Conservation (phyloP, 768 basidiomycete genomes). For the Boletus fagicola region DNA sequence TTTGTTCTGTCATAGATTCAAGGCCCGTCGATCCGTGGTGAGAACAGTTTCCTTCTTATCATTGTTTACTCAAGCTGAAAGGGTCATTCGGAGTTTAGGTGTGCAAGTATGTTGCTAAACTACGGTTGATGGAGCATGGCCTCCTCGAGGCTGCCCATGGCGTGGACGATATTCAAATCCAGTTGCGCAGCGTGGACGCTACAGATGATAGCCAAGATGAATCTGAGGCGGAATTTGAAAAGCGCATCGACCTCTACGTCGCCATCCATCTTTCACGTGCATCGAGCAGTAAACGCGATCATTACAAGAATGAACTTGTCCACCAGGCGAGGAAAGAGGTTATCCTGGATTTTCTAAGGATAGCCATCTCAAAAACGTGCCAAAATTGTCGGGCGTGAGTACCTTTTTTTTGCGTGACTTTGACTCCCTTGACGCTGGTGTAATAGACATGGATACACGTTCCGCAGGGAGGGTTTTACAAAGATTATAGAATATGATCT, state of each 20-base stretch:
- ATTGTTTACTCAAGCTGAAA: conserved; percentile 8
- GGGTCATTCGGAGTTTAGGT: conserved; percentile 44
- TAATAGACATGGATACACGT: conserved; percentile 72
- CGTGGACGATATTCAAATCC: conserved; percentile 65
- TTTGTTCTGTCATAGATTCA: conserved; percentile 93
- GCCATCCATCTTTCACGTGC: conserved; percentile 43
- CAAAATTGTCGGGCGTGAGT: conserved; percentile 84
- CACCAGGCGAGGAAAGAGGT: conserved; percentile 84
- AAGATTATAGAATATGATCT: conserved; percentile 96
- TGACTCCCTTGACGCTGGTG: conserved; percentile 5
- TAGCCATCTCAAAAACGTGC: conserved; percentile 68
- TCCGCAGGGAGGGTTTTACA: conserved; percentile 90
- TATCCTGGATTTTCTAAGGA: conserved; percentile 78
- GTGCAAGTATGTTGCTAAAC: conserved; percentile 80
- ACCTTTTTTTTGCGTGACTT: conserved; percentile 4
- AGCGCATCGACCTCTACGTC: conserved; percentile 65
- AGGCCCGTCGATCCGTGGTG: conserved; percentile 72
- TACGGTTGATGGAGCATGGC: conserved; percentile 86
- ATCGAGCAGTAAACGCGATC: conserved; percentile 64
- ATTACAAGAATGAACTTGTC: conserved; percentile 86
- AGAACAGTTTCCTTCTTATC: conserved; percentile 25
- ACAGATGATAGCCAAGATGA: conserved; percentile 51
- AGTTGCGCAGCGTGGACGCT: conserved; percentile 31
- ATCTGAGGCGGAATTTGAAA: conserved; percentile 57
- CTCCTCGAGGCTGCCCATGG: conserved; percentile 77